Conservation (phyloP, 352 stramenopile genomes). For the Phytophthora boehmeriae region DNA sequence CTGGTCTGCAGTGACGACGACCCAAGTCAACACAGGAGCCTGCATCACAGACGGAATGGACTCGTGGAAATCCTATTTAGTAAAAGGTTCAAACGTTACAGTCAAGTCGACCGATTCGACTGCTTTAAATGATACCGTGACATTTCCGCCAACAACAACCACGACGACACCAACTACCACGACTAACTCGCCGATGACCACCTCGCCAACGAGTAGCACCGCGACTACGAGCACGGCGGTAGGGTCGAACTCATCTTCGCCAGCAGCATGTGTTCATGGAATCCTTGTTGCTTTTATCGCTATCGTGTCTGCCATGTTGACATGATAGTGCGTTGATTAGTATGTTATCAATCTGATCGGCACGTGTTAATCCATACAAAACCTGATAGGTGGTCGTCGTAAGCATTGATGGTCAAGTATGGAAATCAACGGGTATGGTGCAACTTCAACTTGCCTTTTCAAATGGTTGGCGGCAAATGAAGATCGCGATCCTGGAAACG, state of each 20-base stretch:
- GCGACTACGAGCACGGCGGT: too few species aligned
- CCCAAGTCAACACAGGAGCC: slow-evolving; percentile 21
- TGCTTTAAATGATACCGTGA: not conserved
- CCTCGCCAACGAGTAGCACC: not conserved
- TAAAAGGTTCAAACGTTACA: not conserved
- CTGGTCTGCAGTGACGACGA: slow-evolving; percentile 7
- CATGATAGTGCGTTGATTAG: too few species aligned
- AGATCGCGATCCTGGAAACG: not conserved
- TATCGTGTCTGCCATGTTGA: too few species aligned
- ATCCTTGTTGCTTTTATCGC: not conserved
- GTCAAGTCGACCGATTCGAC: slow-evolving; percentile 2
- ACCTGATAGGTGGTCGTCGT: too few species aligned
- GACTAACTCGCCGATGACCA: slow-evolving; percentile 2
- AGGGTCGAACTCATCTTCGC: slow-evolving; percentile 1
- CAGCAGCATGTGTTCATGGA: not conserved
- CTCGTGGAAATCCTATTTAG: slow-evolving; percentile 19
- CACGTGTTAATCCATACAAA: too few species aligned
- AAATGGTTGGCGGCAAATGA: not conserved
- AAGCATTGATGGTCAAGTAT: too few species aligned
- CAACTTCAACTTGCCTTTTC: not conserved
- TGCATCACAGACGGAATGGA: slow-evolving; percentile 17
- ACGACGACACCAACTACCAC: slow-evolving; percentile 6
- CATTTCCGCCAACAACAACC: slow-evolving; percentile 7
- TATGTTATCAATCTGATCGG: too few species aligned
- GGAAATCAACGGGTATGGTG: too few species aligned